A percentile compares a stretch with the other conserved stretches of the same genome.
Conservation (phyloP, 1,284 basidiomycete genomes). For the Pascua sp. region DNA sequence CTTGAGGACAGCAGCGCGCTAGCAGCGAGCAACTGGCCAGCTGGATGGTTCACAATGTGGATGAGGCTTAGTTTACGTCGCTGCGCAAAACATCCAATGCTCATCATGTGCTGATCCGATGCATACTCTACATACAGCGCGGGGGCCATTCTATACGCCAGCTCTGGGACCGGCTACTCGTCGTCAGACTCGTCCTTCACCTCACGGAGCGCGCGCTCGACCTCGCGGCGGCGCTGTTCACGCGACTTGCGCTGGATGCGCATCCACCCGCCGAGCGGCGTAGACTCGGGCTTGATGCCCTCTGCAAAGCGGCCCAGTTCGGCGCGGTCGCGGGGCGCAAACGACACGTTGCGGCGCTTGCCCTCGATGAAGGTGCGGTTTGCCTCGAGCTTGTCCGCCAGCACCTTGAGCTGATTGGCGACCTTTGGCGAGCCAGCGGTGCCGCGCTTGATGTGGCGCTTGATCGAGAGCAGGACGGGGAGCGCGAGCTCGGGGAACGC, state of each 20-base stretch:
- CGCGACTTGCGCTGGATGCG: conserved; percentile 75
- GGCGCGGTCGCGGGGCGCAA: conserved; percentile 63
- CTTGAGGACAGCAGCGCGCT: no score
- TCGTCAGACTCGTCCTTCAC: conserved; percentile 8
- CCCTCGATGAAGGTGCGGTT: conserved; percentile 72
- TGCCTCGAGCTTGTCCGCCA: conserved; percentile 81
- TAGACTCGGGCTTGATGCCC: conserved; percentile 60
- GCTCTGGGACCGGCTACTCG: conserved; percentile 5
- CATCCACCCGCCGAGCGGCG: conserved; percentile 74
- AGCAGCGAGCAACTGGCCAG: no score
- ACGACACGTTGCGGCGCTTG: conserved; percentile 63
- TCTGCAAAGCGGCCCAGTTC: conserved; percentile 73
- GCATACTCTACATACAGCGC: no score
- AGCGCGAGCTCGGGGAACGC: conserved; percentile 91
- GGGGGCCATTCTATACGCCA: no score
- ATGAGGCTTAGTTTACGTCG: no score
- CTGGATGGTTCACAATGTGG: no score
- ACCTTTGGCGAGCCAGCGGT: conserved; percentile 52
- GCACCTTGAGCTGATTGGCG: conserved; percentile 59
- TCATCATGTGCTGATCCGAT: no score
- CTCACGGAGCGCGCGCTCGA: conserved; percentile 55
- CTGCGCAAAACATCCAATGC: no score
- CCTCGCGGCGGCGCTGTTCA: conserved; percentile 62
- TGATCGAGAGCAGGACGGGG: conserved; percentile 71
- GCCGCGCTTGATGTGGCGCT: conserved; percentile 63